These are phyloP conservation scores for Colletotrichum endophyticum DNA, from an alignment of 2,329 filamentous ascomycete species.

Conservation along the genomic window DNA sequence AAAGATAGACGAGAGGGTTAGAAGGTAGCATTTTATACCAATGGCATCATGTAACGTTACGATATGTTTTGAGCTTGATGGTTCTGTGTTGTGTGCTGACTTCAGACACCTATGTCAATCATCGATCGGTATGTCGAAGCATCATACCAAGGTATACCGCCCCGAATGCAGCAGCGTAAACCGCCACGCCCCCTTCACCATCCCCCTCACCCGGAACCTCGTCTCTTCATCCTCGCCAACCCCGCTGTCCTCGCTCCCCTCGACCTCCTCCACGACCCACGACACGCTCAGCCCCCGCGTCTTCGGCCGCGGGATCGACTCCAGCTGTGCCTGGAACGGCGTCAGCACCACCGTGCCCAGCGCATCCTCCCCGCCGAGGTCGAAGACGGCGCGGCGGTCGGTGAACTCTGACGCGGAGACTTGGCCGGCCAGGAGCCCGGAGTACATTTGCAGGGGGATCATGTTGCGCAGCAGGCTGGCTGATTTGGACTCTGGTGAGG, in stretches of 20 bases:
- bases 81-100: background rate
- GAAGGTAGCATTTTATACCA: background rate
- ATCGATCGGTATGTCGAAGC: too few relatives aligned
- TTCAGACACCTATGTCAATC: rapidly evolving
- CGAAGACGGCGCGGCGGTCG: background rate
- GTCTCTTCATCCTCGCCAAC: background rate
- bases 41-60: background rate
- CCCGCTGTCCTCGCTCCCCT: background rate
- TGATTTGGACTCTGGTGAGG: background rate
- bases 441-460: background rate
- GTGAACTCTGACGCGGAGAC: background rate
- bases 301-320: background rate
- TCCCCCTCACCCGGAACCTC: background rate
- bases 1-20: background rate
- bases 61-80: background rate
- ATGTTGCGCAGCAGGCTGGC: background rate
- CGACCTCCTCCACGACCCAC: background rate
- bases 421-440: background rate
- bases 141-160: background rate
- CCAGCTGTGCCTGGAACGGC: background rate
- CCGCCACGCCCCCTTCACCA: background rate
- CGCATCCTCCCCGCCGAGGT: background rate
- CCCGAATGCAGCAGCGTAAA: background rate
- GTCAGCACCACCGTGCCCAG: background rate
- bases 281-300: background rate